Percentiles rank a stretch among this genome's conserved stretches.
These are phyloP conservation scores for Umbilicus rupestris DNA, from an alignment of 164 flowering plant species.

Conservation along the genomic window DNA sequence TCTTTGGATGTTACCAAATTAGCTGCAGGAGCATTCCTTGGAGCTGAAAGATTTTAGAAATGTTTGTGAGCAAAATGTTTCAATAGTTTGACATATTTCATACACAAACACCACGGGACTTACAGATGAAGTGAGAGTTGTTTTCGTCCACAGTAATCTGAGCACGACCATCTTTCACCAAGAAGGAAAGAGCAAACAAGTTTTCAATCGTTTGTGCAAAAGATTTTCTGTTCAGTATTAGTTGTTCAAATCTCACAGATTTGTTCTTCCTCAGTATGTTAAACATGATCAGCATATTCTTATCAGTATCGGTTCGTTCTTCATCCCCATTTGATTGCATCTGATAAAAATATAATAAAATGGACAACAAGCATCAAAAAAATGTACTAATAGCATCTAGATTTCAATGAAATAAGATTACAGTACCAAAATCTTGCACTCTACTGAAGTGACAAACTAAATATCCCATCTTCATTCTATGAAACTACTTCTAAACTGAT, in stretches of 20 bases:
- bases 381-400: neutral
- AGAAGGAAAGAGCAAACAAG: constrained; percentile 78
- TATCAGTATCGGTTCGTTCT: constrained; percentile 72
- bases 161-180: constrained; percentile 83
- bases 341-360: constrained; percentile 22
- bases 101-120: constrained; percentile 18
- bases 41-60: constrained; percentile 32
- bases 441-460: neutral
- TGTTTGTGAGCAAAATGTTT: neutral
- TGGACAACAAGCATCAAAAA: neutral
- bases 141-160: constrained; percentile 42
- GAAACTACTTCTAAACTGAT: neutral
- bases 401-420: neutral
- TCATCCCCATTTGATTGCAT: constrained; percentile 33
- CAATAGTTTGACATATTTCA: neutral
- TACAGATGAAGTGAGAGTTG: constrained; percentile 67
- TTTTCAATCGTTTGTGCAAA: constrained; percentile 91
- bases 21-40: constrained; percentile 80
- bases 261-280: constrained; percentile 50
- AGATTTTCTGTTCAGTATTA: constrained; percentile 57
- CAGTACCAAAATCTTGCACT: neutral
- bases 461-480: neutral
- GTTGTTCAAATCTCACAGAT: constrained; percentile 49
- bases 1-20: constrained; percentile 42
- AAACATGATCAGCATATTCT: constrained; percentile 75